Conservation (phyloP, 257 asterid genomes). For the Solanum peruvianum region DNA sequence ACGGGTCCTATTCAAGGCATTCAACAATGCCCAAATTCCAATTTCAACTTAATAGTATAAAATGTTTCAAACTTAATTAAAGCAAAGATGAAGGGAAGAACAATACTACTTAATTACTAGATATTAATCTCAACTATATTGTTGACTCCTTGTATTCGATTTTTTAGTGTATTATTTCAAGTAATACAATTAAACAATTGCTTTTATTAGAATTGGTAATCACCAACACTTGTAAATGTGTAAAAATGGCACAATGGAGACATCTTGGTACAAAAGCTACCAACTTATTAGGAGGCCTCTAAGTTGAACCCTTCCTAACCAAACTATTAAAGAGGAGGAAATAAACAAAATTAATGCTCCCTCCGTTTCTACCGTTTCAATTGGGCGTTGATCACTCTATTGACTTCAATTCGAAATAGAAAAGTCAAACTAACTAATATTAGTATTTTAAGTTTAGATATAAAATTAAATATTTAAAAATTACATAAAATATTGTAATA, state of each 20-base stretch:
- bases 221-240: not conserved
- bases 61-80: not conserved
- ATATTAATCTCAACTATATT: constrained; percentile 1
- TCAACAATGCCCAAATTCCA: not conserved
- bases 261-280: not conserved
- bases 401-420: not conserved
- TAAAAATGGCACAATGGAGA: not conserved
- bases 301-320: not conserved
- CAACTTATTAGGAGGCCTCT: not conserved
- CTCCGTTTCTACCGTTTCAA: not conserved
- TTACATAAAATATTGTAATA: not conserved
- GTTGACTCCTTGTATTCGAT: not conserved
- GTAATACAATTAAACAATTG: not conserved
- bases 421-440: not conserved
- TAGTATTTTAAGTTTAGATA: not conserved
- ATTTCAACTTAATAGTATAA: not conserved
- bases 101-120: not conserved
- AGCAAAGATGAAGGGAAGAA: not conserved
- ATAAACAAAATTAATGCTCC: not conserved
- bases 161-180: not conserved
- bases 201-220: not conserved
- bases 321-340: not conserved
- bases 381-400: not conserved
- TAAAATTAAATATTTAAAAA: not conserved
- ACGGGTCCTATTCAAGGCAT: too few species aligned